Evolutionary conservation across 2,329 filamentous ascomycete species (phyloP).

Genomic region (Torrubiella hemipterigena): DNA sequence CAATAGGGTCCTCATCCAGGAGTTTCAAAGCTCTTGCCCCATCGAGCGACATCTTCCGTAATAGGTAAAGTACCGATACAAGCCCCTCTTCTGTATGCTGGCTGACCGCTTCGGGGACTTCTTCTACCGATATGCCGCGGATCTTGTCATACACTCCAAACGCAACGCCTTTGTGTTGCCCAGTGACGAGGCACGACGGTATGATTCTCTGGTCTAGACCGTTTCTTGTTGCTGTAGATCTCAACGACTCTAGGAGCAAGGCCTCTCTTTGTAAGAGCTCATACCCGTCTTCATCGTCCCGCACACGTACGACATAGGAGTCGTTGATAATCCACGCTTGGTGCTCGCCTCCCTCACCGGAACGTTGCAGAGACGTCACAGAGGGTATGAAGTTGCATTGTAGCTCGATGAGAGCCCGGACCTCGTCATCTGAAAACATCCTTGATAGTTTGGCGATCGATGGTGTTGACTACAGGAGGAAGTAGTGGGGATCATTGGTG

Average conservation of each 20-base stretch:
- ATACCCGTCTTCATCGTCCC: neutral
- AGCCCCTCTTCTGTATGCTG: neutral
- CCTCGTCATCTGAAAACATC: too few species aligned
- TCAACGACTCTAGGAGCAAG: neutral
- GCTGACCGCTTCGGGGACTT: neutral
- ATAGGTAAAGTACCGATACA: neutral
- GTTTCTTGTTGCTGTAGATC: neutral
- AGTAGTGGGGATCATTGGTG: too few species aligned
- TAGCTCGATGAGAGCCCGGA: too few species aligned
- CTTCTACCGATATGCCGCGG: constrained; percentile 2
- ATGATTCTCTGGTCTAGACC: too few species aligned
- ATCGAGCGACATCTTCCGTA: neutral
- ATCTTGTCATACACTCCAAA: constrained; percentile 5
- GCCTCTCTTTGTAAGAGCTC: neutral
- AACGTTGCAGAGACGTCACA: constrained; percentile 1
- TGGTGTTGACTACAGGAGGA: too few species aligned
- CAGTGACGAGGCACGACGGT: constrained; percentile 2
- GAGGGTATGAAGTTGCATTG: constrained; percentile 2
- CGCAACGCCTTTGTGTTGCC: neutral
- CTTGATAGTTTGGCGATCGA: too few species aligned
- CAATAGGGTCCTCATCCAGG: neutral
- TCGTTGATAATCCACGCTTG: constrained; percentile 4
- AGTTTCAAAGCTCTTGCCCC: neutral
- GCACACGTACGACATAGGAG: constrained; percentile 2
- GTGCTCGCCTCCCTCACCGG: constrained; percentile 5